Conservation (phyloP, 2,329 filamentous ascomycete species). For the Aureobasidium sp. region DNA sequence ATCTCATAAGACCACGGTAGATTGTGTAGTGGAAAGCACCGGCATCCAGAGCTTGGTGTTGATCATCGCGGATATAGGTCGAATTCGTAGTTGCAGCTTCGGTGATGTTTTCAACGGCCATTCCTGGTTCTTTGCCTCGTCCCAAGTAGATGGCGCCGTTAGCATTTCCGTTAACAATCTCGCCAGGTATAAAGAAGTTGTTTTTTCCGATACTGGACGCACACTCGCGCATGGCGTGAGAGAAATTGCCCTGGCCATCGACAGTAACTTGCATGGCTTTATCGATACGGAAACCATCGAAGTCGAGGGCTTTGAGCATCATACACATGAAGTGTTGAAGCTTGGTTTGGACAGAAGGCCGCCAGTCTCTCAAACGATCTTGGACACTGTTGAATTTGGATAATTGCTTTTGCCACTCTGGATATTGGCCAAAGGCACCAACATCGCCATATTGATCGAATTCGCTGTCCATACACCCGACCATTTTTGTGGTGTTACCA, state of each 20-base stretch:
- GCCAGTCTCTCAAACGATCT: constrained; percentile 59
- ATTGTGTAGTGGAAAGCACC: constrained; percentile 58
- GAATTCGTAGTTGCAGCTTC: constrained; percentile 44
- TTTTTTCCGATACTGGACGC: constrained; percentile 50
- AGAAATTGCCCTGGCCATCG: constrained; percentile 54
- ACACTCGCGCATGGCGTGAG: constrained; percentile 50
- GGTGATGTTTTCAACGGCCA: constrained; percentile 42
- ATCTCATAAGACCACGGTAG: constrained; percentile 56
- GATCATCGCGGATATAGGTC: constrained; percentile 47
- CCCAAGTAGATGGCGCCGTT: constrained; percentile 57
- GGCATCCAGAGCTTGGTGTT: constrained; percentile 49
- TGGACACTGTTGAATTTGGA: constrained; percentile 61
- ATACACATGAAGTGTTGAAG: constrained; percentile 58
- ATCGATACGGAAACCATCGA: constrained; percentile 61
- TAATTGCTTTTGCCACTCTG: constrained; percentile 57
- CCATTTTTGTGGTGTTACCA: constrained; percentile 25
- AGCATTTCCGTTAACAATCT: constrained; percentile 56
- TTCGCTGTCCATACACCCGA: constrained; percentile 45
- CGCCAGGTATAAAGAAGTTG: constrained; percentile 58
- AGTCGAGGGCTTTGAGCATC: constrained; percentile 54
- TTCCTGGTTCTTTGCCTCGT: constrained; percentile 51
- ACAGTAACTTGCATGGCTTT: constrained; percentile 59
- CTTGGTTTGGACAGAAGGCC: constrained; percentile 49
- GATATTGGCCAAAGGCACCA: constrained; percentile 56
- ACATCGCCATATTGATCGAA: constrained; percentile 57